Evolutionary conservation across 2,329 filamentous ascomycete species (phyloP), one percentile per base, ranked within the genome.

Genomic region (Byssothecium circinans): DNA sequence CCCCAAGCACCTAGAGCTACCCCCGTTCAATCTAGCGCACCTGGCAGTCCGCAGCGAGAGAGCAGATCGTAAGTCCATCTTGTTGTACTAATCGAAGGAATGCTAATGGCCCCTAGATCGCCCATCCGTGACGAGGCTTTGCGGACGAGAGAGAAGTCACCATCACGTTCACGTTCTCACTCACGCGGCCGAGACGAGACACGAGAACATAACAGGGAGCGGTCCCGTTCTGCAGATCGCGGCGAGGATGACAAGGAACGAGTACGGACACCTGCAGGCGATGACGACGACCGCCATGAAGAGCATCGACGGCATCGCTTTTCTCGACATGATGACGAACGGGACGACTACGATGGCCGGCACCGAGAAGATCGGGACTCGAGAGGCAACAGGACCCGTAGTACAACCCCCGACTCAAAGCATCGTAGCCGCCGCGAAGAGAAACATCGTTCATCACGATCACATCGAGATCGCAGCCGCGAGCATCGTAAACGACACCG

Each of bases 391-490:
- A 78, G 81, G 39, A 84, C 86, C 1, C 79, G 86, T 47, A 89
- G 87, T 4, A 78, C 78, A 4, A 89, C 88, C 2, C 81, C 80
- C 1, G 81, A 83, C 8, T 71, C 71, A 30, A 82, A 79, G 54
- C 81, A 84, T 58, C 81, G 83, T 52, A 84, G 83, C 56, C 84
- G 72, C 19, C 65, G 68, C 23, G 74, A 72, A 47, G 73, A 75
- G 7, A 69, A 68, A 41, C 59, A 74, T 39, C 70, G 71, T 10
- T 74, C 74, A 4, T 76, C 73, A n/a, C 73, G 74, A 23, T 74
- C 73, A 10, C 70, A 75, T 38, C 73, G 75, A 19, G 75, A 77
- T 18, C 67, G 71, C 35, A 76, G 74, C 54, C 69, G 71, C 23
- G 75, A 77, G 41, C 69, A 72, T 49, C 70, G 72, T 37, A 70